Evolutionary conservation across 306 rosid genomes (phyloP), one percentile per base, ranked within the genome.

Genomic region (Vigna unguiculata): DNA sequence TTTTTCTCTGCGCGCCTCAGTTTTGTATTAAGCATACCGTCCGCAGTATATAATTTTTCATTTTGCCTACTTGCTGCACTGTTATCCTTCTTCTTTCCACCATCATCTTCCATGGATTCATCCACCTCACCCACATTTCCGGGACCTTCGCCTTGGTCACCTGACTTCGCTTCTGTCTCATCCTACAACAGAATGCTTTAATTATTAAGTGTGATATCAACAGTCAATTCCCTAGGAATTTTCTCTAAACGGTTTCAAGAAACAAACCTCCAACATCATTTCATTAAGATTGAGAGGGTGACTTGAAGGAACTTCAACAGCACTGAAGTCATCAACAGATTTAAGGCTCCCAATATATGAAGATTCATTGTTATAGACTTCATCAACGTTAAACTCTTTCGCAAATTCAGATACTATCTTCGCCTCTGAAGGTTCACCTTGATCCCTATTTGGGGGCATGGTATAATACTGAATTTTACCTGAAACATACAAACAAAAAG

Each of bases 401-500:
- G 91, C 86, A 55, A 96, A 85, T 85, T 88, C 91, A 0, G 79
- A 24, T 67, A 93, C 93, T 53, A 96, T 89, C 73, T 70, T 89
- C 49, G 90, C 88, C 77, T 93, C 99, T 4, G 91, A 82, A 80
- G 87, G 88, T 68, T 88, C 91, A 59, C 63, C 91, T 84, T 88
- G 88, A 82, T 80, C 81, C 81, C 98, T 96, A 69, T 71, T 78
- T 3, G 97, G 99, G 22, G 99, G 99, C 90, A 89, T 83, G 9
- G 98, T 89, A 84, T 87, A 96, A 73, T 91, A 93, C 17, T 92
- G 97, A 83, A 96, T 96, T 85, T 96, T 96, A 80, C 99, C 99
- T 96, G 86, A 82, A 65, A 74, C 22, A 78, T 32, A 6, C 64
- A 72, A 61, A 69, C 12, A 59, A 32, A 71, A 2, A 40, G 11